Evolutionary conservation across 371 early-diverging fungal genomes (phyloP), one percentile per base, ranked within the genome.

Genomic region (Circinella minor): DNA sequence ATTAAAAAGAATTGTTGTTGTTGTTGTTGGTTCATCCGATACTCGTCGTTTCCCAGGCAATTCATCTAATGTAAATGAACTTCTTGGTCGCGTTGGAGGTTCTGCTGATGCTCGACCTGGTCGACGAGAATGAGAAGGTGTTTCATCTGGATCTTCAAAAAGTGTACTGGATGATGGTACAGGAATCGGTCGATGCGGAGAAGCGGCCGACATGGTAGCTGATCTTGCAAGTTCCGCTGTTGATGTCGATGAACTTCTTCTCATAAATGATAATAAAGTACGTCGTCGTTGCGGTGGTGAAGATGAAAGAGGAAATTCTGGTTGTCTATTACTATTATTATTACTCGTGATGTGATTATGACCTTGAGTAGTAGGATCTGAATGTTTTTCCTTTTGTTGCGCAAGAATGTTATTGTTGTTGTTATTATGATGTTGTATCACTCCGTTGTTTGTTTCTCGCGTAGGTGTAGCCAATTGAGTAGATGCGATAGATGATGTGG

Each of bases 111-210:
- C 64, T 38, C 43, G 36, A 13, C 49, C 49, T 27, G 20, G 51
- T 36, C 38, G 46, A 48, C 15, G 47, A 0, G 67, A 27, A 27
- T 27, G 43, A 43, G 11, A 66, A 27, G 68, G 68, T 20, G 61
- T 61, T 20, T 77, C 78, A 57, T 82, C 82, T 17, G 82, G 82
- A 61, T 82, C 82, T 65, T 80, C 80, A 63, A 82, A 82, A 11
- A 82, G 55, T 0, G 80, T 82, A 55, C 78, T 76, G 7, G 75
- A 63, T 1, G 78, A 74, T 4, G 78, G 74, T 46, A 77, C 64
- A 14, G 74, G 80, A 36, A 82, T 77, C 4, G 67, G 61, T 11
- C 55, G 65, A 39, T 73, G 57, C 43, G 51, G 65, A 54, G 9
- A 14, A 18, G n/a, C 57, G 14, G n/a, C 57, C 17, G 55, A 43